phyloP scores from a whole-genome alignment of 345 rosid genomes.

The Euphorbia peplus region DNA sequence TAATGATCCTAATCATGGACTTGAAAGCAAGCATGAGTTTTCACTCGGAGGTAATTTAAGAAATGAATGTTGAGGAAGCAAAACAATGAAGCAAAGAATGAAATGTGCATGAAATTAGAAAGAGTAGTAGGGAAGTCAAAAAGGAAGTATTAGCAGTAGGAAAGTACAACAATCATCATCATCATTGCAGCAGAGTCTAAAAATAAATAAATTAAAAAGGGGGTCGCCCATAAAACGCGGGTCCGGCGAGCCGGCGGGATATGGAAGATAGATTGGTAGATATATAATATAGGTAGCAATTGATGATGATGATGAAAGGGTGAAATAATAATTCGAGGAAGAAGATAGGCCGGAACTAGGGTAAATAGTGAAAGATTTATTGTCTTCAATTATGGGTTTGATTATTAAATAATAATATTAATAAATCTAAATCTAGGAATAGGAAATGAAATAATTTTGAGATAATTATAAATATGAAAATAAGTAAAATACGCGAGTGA shows the following conservation, averaged over 20 bases:
- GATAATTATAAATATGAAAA: no score
- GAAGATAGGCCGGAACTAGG: no score
- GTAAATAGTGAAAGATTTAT: not conserved
- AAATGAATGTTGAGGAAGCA: no score
- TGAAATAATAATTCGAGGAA: not conserved
- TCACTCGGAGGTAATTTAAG: no score
- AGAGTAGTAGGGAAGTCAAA: not conserved
- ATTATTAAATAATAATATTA: no score
- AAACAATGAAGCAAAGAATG: no score
- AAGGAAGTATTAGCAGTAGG: not conserved
- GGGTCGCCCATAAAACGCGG: not conserved
- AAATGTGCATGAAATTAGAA: no score
- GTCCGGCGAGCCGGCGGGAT: not conserved
- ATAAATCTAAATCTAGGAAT: no score
- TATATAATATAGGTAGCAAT: not conserved
- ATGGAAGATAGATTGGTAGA: not conserved
- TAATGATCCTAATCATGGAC: no score
- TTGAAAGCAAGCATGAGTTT: no score
- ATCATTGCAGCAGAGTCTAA: no score
- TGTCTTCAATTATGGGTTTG: not conserved
- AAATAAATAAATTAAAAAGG: not conserved
- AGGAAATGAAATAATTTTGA: no score
- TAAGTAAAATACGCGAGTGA: not conserved
- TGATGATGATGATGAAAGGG: not conserved
- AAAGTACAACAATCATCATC: not conserved